Percentiles rank a stretch among this genome's conserved stretches.
These are phyloP conservation scores for Penicillium sp. DNA, from an alignment of 2,329 filamentous ascomycete genomes.

Conservation along the genomic window DNA sequence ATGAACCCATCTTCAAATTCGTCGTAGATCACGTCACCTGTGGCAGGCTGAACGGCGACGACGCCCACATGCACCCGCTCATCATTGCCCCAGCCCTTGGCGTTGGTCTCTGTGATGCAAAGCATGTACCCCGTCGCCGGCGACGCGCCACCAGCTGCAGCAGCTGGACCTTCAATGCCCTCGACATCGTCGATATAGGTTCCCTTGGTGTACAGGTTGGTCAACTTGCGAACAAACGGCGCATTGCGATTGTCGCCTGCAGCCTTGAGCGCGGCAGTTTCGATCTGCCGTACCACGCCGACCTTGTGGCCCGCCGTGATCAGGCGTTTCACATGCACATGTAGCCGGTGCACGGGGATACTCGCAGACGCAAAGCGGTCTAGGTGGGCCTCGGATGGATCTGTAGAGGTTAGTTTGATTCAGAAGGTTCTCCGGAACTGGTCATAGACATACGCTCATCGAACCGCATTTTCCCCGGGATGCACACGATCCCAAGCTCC, in stretches of 20 bases:
- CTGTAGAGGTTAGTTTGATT: constrained; percentile 40
- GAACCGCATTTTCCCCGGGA: constrained; percentile 91
- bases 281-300: constrained; percentile 88
- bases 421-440: not conserved
- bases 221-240: constrained; percentile 88
- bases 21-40: constrained; percentile 94
- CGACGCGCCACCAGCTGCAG: constrained; percentile 59
- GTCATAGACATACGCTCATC: constrained; percentile 70
- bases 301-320: constrained; percentile 94
- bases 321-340: constrained; percentile 91
- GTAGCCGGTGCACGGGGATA: constrained; percentile 86
- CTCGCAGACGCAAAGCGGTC: constrained; percentile 93
- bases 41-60: constrained; percentile 91
- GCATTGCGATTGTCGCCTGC: constrained; percentile 91
- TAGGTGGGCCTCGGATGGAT: constrained; percentile 87
- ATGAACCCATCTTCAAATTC: constrained; percentile 97
- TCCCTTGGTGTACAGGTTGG: constrained; percentile 95
- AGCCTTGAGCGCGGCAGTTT: constrained; percentile 94
- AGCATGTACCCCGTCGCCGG: constrained; percentile 81
- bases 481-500: constrained; percentile 91
- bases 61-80: constrained; percentile 92
- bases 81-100: constrained; percentile 80
- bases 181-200: constrained; percentile 96
- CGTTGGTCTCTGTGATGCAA: constrained; percentile 82
- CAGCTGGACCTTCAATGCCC: constrained; percentile 63